Evolutionary conservation across 495 filamentous ascomycete species (phyloP).

Genomic region (Usnea hakonensis): DNA sequence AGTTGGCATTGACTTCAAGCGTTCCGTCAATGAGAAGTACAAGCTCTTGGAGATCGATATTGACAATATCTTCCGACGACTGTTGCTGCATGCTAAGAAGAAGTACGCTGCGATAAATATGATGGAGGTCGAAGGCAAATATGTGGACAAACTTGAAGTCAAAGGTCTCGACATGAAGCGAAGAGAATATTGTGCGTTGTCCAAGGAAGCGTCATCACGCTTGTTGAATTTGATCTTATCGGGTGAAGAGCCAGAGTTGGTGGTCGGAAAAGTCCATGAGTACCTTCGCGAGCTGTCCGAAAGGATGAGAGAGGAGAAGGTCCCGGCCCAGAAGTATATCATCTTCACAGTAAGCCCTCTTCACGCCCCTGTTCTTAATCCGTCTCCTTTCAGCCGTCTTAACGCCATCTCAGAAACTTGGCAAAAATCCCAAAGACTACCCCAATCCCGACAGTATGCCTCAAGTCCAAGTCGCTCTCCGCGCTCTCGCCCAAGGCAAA

Average conservation of each 20-base stretch:
- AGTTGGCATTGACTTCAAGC: conserved; percentile 75
- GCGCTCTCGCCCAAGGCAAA: conserved; percentile 80
- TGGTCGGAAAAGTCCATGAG: conserved; percentile 84
- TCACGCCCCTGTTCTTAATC: background rate
- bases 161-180: conserved; percentile 97
- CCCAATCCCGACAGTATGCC: conserved; percentile 91
- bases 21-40: conserved; percentile 81
- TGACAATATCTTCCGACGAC: conserved; percentile 90
- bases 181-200: conserved; percentile 89
- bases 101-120: conserved; percentile 98
- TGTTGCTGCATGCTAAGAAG: conserved; percentile 95
- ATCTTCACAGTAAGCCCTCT: conserved; percentile 66
- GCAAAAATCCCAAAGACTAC: conserved; percentile 87
- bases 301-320: conserved; percentile 70
- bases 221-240: conserved; percentile 88
- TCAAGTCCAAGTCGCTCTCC: conserved; percentile 90
- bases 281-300: conserved; percentile 73
- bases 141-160: conserved; percentile 88
- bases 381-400: background rate
- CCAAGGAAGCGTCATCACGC: conserved; percentile 78
- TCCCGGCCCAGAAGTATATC: conserved; percentile 80
- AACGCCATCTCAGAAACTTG: conserved; percentile 56
- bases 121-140: conserved; percentile 81
- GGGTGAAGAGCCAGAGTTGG: conserved; percentile 82
- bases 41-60: conserved; percentile 92